Evolutionary conservation across 208 protist species (phyloP), one percentile per base, ranked within the genome.

Genomic region (Trypanosoma congolense): DNA sequence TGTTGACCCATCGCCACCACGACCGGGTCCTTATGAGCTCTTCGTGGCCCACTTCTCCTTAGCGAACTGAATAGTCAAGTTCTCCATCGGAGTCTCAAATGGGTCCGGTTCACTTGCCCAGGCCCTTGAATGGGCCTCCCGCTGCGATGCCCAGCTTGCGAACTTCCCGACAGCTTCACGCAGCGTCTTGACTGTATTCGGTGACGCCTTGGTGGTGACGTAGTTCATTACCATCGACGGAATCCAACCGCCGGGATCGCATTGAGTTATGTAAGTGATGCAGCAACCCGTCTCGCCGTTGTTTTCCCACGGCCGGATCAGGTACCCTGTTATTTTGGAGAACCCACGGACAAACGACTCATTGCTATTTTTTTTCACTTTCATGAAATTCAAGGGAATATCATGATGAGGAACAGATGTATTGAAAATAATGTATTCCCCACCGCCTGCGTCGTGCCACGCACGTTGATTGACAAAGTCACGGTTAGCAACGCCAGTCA

Each of bases 381-480:
- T 65, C 45, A 87, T 62, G 50, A 80, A 88, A 9, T 67, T 64
- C 49, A 67, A 24, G 0, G 83, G 79, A 42, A 83, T 70, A 18
- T 29, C 50, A n/a, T 26, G 1, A 63, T 91, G 82, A 24, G 80
- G 82, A n/a, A 92, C 87, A 33, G 78, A 79, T 8, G 81, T 92
- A 61, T 96, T 96, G 59, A 93, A 92, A 50, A 96, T 96, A 26
- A 93, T 68, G 54, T 83, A 96, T 65, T 92, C 83, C 25, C 61
- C 65, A 63, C 44, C 46, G 0, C 79, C 84, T 28, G 79, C 70
- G 19, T 77, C 75, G 33, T 87, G 67, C 87, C 90, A 96, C 57
- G 73, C 75, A 26, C 90, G 81, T 63, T 96, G 90, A 57, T 93
- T 94, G 40, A 94, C 81, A 74, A 96, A 94, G 56, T 96, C 90